A percentile compares a stretch with the other conserved stretches of the same genome.
Conservation (phyloP, 2,329 filamentous ascomycete genomes). For the Macrophomina phaseolina region DNA sequence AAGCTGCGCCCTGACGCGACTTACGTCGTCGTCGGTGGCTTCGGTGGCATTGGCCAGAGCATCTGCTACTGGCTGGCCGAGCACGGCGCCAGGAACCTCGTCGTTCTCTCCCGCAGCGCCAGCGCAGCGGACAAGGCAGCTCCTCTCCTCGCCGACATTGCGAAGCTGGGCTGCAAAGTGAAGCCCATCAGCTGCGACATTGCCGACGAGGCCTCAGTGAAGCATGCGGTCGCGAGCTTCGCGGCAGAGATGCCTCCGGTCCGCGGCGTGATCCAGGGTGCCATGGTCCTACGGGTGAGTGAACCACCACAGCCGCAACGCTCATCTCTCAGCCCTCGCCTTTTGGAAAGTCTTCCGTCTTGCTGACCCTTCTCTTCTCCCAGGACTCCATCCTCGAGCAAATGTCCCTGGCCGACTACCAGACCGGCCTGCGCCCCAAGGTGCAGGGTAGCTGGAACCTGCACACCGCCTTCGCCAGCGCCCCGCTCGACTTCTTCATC, state of each 20-base stretch:
- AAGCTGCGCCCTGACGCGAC: constrained; percentile 32
- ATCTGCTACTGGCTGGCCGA: constrained; percentile 36
- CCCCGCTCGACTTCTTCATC: constrained; percentile 37
- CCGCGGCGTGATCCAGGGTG: constrained; percentile 36
- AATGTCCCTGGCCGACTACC: constrained; percentile 31
- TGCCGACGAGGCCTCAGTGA: not conserved
- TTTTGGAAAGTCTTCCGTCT: too few relatives aligned
- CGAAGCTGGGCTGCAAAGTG: not conserved
- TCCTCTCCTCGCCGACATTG: not conserved
- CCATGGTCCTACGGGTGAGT: constrained; percentile 36
- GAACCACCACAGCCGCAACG: not conserved
- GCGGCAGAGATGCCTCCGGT: constrained; percentile 28
- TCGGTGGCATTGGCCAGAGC: constrained; percentile 36
- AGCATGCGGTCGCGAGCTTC: not conserved
- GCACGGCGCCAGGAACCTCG: constrained; percentile 35
- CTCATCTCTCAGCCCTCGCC: too few relatives aligned
- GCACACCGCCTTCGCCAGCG: constrained; percentile 28
- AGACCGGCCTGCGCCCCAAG: constrained; percentile 32
- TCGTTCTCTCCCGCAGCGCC: constrained; percentile 32
- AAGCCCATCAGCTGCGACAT: constrained; percentile 22
- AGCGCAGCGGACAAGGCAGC: not conserved
- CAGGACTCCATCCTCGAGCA: constrained; percentile 2
- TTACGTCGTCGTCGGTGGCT: constrained; percentile 38
- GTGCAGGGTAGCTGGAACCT: constrained; percentile 37
- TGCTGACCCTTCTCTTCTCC: not conserved